These are phyloP conservation scores for Cephaloascus fragrans DNA, from an alignment of 805 yeast species.

Conservation along the genomic window DNA sequence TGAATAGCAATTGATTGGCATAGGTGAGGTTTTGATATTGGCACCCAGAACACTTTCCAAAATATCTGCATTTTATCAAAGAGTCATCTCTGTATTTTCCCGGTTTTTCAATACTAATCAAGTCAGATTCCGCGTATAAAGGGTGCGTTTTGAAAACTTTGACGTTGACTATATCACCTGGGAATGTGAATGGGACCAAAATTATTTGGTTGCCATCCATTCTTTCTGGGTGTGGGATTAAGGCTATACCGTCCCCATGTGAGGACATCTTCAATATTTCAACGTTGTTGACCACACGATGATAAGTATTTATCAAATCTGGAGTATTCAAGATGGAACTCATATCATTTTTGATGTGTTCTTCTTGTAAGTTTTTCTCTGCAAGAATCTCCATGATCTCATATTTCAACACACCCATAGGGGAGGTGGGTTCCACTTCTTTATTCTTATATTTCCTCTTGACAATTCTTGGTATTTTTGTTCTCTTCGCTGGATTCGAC, in stretches of 20 bases:
- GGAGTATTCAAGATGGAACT: conserved; percentile 51
- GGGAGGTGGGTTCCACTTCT: conserved; percentile 65
- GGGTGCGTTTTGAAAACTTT: conserved; percentile 75
- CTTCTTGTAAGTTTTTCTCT: conserved; percentile 28
- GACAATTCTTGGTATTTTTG: conserved; percentile 13
- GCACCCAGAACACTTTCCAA: conserved; percentile 91
- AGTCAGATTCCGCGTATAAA: conserved; percentile 63
- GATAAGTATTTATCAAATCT: conserved; percentile 35
- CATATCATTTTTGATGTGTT: conserved; percentile 57
- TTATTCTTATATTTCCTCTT: conserved; percentile 52
- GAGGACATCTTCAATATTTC: conserved; percentile 52
- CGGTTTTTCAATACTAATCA: conserved; percentile 35
- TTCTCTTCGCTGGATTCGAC: too few relatives aligned
- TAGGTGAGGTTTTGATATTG: conserved; percentile 81
- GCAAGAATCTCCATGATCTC: conserved; percentile 58
- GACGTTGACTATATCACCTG: conserved; percentile 70
- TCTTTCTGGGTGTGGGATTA: conserved; percentile 50
- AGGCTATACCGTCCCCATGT: conserved; percentile 81
- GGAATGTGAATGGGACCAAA: conserved; percentile 77
- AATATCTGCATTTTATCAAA: conserved; percentile 68
- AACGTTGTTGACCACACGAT: conserved; percentile 51
- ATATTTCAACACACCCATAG: conserved; percentile 65
- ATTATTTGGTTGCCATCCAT: conserved; percentile 45
- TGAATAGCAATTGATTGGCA: conserved; percentile 60
- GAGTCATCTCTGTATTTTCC: conserved; percentile 38